A percentile compares a stretch with the other conserved stretches of the same genome.
Evolutionary conservation across 75 land plant species (phyloP).

Genomic region (Cupressus sempervirens): DNA sequence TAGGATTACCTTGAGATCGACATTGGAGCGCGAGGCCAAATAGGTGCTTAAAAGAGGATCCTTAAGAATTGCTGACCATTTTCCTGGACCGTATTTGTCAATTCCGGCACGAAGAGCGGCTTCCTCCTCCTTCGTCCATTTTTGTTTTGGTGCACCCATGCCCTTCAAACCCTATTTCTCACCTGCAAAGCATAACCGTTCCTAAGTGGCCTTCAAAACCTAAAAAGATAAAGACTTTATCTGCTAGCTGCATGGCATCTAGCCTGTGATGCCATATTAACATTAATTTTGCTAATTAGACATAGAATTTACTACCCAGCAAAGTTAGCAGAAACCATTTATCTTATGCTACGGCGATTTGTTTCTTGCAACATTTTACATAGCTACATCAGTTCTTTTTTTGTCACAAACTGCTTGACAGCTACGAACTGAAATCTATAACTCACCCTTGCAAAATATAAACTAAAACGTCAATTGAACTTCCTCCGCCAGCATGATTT

Average conservation of each 20-base stretch:
- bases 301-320: neutral
- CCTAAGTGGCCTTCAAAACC: neutral
- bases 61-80: slow-evolving; percentile 54
- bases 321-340: neutral
- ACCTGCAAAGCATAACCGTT: neutral
- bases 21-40: slow-evolving; percentile 49
- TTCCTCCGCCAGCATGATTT: neutral
- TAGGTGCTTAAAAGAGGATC: slow-evolving; percentile 33
- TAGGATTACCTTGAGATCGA: slow-evolving; percentile 52
- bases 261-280: neutral
- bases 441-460: neutral
- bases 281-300: neutral
- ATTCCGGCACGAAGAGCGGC: slow-evolving; percentile 46
- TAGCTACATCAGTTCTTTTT: no score
- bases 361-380: neutral
- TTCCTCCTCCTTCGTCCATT: slow-evolving; percentile 67
- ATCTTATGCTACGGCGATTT: neutral
- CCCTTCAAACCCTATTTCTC: neutral
- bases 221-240: no score
- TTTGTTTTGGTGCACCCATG: slow-evolving; percentile 62
- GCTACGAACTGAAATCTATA: neutral
- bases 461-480: neutral
- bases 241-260: no score
- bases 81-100: slow-evolving; percentile 51
- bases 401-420: neutral